Percentiles rank a stretch among this genome's conserved stretches.
These are phyloP conservation scores for Acanthamoeba royreba DNA, from an alignment of 208 protist species.

Conservation along the genomic window DNA sequence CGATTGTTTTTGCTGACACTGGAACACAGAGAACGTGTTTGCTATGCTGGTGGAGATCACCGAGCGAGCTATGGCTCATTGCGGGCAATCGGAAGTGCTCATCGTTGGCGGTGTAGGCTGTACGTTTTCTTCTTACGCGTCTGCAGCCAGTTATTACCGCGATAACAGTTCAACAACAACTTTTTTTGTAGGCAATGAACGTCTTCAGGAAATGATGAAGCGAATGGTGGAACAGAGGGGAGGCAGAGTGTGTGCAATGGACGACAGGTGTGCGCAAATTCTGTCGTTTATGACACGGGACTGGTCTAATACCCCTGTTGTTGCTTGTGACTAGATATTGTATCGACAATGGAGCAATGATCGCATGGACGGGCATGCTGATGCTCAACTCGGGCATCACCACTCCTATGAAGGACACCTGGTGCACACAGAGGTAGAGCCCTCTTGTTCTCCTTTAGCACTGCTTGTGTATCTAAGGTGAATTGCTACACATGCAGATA, in stretches of 20 bases:
- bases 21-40: conserved; percentile 93
- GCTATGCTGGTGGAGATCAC: conserved; percentile 99
- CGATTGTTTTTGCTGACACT: background rate
- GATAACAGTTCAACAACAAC: background rate
- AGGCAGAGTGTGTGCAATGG: conserved; percentile 90
- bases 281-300: background rate
- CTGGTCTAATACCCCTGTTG: background rate
- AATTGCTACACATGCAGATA: background rate
- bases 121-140: conserved; percentile 51
- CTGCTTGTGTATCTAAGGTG: background rate
- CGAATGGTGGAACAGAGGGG: conserved; percentile 89
- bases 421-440: conserved; percentile 76
- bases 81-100: conserved; percentile 91
- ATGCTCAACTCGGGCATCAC: conserved; percentile 78
- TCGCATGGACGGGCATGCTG: conserved; percentile 95
- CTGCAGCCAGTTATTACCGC: background rate
- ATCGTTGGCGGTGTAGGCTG: conserved; percentile 99
- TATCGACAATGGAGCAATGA: conserved; percentile 99
- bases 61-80: conserved; percentile 98
- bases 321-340: conserved; percentile 88
- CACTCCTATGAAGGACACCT: conserved; percentile 67
- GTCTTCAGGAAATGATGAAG: conserved; percentile 95
- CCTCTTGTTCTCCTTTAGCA: background rate
- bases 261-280: conserved; percentile 74
- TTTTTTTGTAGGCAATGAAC: conserved; percentile 80